Conservation (phyloP, 495 filamentous ascomycete genomes). For the Penicillium robsamsonii region DNA sequence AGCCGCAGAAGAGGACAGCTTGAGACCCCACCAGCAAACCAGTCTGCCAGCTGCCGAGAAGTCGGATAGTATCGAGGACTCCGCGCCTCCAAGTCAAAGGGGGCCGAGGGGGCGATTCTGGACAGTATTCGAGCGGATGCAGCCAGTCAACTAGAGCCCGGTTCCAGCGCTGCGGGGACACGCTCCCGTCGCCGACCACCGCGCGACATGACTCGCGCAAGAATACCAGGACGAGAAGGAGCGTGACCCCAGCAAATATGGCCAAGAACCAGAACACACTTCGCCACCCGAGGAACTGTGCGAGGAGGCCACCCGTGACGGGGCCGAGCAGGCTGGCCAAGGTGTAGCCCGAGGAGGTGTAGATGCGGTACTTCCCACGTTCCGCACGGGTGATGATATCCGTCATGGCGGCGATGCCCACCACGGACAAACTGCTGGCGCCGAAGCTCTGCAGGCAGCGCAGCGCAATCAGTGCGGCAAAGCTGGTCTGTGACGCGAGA, state of each 20-base stretch:
- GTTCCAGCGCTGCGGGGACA: constrained; percentile 37
- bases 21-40: not conserved
- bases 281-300: constrained; percentile 61
- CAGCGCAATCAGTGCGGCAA: constrained; percentile 39
- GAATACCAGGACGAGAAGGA: constrained; percentile 22
- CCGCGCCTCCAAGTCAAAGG: not conserved
- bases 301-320: constrained; percentile 59
- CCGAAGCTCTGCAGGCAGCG: constrained; percentile 43
- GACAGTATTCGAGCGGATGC: constrained; percentile 7
- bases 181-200: constrained; percentile 41
- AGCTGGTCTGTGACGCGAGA: constrained; percentile 36
- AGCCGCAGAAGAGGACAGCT: constrained; percentile 7
- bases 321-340: constrained; percentile 51
- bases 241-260: constrained; percentile 46
- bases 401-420: constrained; percentile 32
- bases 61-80: constrained; percentile 5
- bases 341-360: constrained; percentile 14
- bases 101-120: not conserved
- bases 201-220: constrained; percentile 40
- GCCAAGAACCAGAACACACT: constrained; percentile 68
- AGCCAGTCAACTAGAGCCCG: constrained; percentile 13
- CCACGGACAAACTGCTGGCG: constrained; percentile 33
- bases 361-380: constrained; percentile 37
- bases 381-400: constrained; percentile 37
- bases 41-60: not conserved